Base-by-base conservation (phyloP, 306 rosid genomes). In the Canavalia ensiformis region DNA sequence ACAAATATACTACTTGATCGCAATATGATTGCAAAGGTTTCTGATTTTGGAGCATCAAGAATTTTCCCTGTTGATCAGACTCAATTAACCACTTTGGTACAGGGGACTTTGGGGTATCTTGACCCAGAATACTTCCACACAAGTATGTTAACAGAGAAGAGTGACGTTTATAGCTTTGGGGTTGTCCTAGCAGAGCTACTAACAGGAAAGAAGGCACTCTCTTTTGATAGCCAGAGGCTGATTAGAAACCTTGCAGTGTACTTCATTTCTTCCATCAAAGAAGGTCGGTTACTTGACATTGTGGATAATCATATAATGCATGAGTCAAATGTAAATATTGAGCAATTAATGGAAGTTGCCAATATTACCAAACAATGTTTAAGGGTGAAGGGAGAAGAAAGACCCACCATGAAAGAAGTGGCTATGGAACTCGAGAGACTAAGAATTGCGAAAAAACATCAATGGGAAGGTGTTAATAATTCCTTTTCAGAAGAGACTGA, bases 381-480 rank as follows among this genome's bases (percentile, higher is more conserved):
- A 6, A 82, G 64, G 12, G 9, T 87, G 2, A 88, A 8, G 30
- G 88, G 90, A 60, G 89, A 87, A 68, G 92, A 88, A 29, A 86
- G 94, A 4, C 94, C 92, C 0, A 68, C 67, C 7, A 88, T 90
- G 92, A 90, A 87, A 81, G 88, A 90, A 79, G 87, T 90, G 13
- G 87, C 88, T 30, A 83, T 34, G 71, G 86, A 85, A 64, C 56
- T 90, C 4, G 92, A 90, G 29, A 80, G 90, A 37, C 39, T 87
- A 29, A 54, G 74, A 59, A 60, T 80, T 34, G 18, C 35, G 60
- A 81, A 6, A 69, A 49, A 47, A 4, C 78, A 72, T 3, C 46
- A 55, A 11, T 83, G 83, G 88, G 56, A 4, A 65, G 50, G 45
- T 9, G 47, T 4, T 8, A 35, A 60, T 8, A 35, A 60, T 28